phyloP scores from a whole-genome alignment of 163 green algal species.

The Volvox carteri region DNA sequence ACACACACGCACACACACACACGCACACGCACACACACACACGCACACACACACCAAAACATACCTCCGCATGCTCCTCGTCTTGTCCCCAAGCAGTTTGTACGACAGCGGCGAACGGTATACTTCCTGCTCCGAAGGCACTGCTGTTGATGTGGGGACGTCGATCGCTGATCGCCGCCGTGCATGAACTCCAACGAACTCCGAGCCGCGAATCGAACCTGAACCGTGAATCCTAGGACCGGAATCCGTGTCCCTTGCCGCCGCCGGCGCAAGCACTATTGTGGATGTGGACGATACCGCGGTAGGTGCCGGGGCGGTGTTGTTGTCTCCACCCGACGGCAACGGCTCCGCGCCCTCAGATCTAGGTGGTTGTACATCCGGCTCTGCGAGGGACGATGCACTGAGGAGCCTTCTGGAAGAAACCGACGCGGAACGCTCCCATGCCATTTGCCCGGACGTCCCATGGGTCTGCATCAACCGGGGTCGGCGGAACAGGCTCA shows the following conservation, averaged over 20 bases:
- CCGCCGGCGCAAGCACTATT: too few relatives aligned
- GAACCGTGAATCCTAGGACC: too few relatives aligned
- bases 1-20: too few relatives aligned
- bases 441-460: not conserved
- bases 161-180: not conserved
- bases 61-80: not conserved
- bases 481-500: not conserved
- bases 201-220: too few relatives aligned
- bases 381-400: not conserved
- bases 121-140: not conserved
- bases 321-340: too few relatives aligned
- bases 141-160: not conserved
- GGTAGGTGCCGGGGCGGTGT: too few relatives aligned
- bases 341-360: not conserved
- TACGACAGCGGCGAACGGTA: not conserved
- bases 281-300: too few relatives aligned
- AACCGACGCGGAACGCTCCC: not conserved
- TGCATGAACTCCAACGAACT: not conserved
- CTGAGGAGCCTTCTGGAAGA: not conserved
- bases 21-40: too few relatives aligned
- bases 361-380: not conserved
- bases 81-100: not conserved
- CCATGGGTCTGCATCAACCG: not conserved
- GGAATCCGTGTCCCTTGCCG: too few relatives aligned
- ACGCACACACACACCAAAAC: too few relatives aligned